phyloP scores from a whole-genome alignment of 1,139 yeast genomes.

The Blastobotrys buckinghamii region DNA sequence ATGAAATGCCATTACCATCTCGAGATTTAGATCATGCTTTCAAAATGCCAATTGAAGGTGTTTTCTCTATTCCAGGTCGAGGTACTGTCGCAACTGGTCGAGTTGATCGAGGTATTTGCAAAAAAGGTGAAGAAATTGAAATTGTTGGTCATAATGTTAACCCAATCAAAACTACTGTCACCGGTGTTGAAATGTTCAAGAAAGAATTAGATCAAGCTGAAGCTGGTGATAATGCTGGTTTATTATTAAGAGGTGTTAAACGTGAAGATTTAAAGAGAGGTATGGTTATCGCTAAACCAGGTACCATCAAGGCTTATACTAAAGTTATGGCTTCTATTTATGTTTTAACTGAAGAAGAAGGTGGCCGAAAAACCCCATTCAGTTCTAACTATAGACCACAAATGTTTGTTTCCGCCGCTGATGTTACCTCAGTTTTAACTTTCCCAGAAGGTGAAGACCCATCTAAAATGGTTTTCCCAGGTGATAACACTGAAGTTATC shows the following conservation, averaged over 20 bases:
- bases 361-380: slow-evolving; percentile 98
- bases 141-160: slow-evolving; percentile 86
- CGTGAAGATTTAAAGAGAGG: slow-evolving; percentile 97
- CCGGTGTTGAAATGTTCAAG: slow-evolving; percentile 99
- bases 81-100: slow-evolving; percentile 99
- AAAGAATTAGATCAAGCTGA: slow-evolving; percentile 95
- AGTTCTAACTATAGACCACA: slow-evolving; percentile 98
- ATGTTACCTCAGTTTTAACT: slow-evolving; percentile 83
- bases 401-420: slow-evolving; percentile 93
- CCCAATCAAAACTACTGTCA: slow-evolving; percentile 89
- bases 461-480: slow-evolving; percentile 91
- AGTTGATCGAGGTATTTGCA: slow-evolving; percentile 95
- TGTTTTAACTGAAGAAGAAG: slow-evolving; percentile 92
- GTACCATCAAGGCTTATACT: slow-evolving; percentile 86
- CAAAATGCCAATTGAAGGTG: slow-evolving; percentile 96
- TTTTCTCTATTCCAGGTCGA: slow-evolving; percentile 97
- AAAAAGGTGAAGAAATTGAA: slow-evolving; percentile 98
- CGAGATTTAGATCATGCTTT: slow-evolving; percentile 97
- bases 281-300: slow-evolving; percentile 95
- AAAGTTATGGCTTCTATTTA: slow-evolving; percentile 92
- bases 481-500: slow-evolving; percentile 97
- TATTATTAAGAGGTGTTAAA: slow-evolving; percentile 94
- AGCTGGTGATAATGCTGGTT: slow-evolving; percentile 99
- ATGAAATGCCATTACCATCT: slow-evolving; percentile 91
- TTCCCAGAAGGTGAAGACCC: slow-evolving; percentile 90